Evolutionary conservation across 352 stramenopile genomes (phyloP).

Genomic region (Bremia lactucae): DNA sequence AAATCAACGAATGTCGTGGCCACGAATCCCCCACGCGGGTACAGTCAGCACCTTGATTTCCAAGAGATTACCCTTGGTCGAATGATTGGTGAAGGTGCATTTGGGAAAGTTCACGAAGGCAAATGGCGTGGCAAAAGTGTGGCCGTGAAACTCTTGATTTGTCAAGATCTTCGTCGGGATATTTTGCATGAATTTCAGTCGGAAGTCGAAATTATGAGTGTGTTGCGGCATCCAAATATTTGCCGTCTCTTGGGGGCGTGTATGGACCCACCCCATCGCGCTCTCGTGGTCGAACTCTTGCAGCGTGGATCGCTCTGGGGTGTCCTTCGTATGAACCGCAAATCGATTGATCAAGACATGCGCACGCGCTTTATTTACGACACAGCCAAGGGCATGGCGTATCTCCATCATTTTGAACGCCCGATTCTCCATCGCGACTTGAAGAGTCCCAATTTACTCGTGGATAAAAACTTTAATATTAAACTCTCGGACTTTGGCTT

Average conservation of each 20-base stretch:
- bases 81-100: conserved; percentile 58
- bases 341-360: conserved; percentile 46
- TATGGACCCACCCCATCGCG: conserved; percentile 88
- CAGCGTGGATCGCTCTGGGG: conserved; percentile 88
- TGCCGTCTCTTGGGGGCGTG: conserved; percentile 91
- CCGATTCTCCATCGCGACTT: conserved; percentile 80
- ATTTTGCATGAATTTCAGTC: conserved; percentile 60
- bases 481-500: conserved; percentile 84
- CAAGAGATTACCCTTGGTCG: conserved; percentile 42
- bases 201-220: conserved; percentile 67
- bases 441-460: conserved; percentile 76
- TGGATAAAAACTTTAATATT: conserved; percentile 76
- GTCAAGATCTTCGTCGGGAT: conserved; percentile 47
- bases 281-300: conserved; percentile 89
- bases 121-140: conserved; percentile 59
- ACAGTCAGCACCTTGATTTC: conserved; percentile 57
- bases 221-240: conserved; percentile 92
- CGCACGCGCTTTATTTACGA: conserved; percentile 56
- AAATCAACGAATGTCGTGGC: conserved; percentile 12
- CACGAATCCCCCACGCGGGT: too few relatives aligned
- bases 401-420: conserved; percentile 73
- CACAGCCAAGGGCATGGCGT: conserved; percentile 75
- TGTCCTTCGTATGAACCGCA: conserved; percentile 64
- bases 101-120: conserved; percentile 58
- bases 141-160: conserved; percentile 57